A percentile compares a stretch with the other conserved stretches of the same genome.
Conservation (phyloP, 148 eudicot genomes). For the Vaccinium macrocarpon region DNA sequence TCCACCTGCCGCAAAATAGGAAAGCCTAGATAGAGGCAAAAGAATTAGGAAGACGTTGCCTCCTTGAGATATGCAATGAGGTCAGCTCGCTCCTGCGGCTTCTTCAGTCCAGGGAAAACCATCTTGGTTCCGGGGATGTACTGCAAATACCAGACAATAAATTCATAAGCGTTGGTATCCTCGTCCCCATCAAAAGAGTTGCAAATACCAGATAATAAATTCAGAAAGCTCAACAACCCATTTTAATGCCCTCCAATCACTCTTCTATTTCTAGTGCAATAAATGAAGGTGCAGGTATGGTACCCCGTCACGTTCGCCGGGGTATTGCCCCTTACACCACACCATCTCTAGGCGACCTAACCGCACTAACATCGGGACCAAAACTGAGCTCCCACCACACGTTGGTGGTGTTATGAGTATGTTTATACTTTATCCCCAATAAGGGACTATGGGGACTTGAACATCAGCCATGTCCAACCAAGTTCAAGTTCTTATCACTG, state of each 20-base stretch:
- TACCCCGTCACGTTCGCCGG: background rate
- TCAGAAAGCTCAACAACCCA: background rate
- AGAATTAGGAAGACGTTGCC: conserved; percentile 40
- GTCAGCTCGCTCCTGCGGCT: conserved; percentile 80
- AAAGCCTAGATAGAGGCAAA: background rate
- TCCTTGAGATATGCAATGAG: conserved; percentile 77
- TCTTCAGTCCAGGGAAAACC: conserved; percentile 88
- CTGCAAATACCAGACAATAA: conserved; percentile 33
- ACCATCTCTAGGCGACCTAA: background rate
- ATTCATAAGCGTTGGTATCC: background rate
- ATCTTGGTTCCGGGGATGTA: conserved; percentile 88
- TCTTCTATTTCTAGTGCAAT: background rate
- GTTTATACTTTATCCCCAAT: background rate
- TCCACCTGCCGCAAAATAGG: conserved; percentile 8
- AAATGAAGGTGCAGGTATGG: background rate
- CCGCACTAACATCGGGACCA: background rate
- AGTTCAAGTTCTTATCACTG: background rate
- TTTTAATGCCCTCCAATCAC: background rate
- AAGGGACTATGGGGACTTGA: background rate
- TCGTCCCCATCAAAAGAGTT: background rate
- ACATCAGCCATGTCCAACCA: background rate
- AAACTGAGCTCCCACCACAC: background rate
- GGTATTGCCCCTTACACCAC: background rate
- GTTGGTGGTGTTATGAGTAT: background rate
- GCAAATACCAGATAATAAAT: conserved; percentile 20